phyloP scores from a whole-genome alignment of 2,329 filamentous ascomycete species.

The Penicillium glabrum region DNA sequence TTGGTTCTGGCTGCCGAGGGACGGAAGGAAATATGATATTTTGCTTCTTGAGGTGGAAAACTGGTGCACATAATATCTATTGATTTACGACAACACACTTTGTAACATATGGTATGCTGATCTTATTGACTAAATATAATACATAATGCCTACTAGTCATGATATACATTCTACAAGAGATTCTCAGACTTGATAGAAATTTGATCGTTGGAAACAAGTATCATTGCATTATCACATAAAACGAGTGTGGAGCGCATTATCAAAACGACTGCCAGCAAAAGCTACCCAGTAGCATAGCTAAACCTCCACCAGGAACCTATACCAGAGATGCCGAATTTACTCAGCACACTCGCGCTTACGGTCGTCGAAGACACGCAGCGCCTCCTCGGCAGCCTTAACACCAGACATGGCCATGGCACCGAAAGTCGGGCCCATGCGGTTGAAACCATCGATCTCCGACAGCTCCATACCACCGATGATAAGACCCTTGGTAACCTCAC shows the following conservation, averaged over 20 bases:
- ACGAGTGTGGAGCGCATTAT: constrained; percentile 22
- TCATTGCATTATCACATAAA: constrained; percentile 8
- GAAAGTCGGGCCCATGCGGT: constrained; percentile 87
- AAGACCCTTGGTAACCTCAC: constrained; percentile 82
- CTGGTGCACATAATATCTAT: background rate
- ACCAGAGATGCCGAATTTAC: constrained; percentile 31
- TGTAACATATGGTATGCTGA: background rate
- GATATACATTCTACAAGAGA: background rate
- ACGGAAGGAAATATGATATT: background rate
- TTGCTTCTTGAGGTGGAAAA: background rate
- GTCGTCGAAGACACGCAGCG: constrained; percentile 71
- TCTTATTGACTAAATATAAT: background rate
- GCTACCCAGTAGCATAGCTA: background rate
- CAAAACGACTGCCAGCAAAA: constrained; percentile 10
- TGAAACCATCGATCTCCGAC: constrained; percentile 84
- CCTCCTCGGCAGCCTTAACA: constrained; percentile 89
- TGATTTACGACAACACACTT: background rate
- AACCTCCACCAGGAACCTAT: background rate
- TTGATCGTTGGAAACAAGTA: background rate
- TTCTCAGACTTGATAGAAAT: background rate
- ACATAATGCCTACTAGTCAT: background rate
- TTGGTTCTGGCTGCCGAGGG: constrained; percentile 19
- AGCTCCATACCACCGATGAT: constrained; percentile 96
- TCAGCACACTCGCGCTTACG: constrained; percentile 75
- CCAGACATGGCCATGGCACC: constrained; percentile 86